Base-by-base conservation (phyloP, 768 basidiomycete species). In the Gloeopeniophorella convolvens region DNA sequence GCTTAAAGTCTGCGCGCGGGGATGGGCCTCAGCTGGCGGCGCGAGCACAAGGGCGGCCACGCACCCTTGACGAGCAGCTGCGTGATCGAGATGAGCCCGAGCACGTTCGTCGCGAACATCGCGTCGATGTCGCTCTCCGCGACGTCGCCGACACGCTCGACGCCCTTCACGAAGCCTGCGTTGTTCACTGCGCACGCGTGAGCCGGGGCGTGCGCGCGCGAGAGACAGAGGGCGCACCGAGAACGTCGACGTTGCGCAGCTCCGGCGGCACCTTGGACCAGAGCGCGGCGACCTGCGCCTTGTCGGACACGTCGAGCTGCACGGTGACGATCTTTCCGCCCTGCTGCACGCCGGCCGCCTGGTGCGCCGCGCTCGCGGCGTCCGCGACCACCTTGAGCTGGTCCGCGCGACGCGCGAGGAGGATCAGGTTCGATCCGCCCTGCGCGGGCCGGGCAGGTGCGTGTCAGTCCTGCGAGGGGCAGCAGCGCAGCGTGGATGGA, bases 141-240 rank as follows among this genome's bases (percentile, higher is more conserved):
- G 60, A 92, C 82, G 59, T 83, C 79, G 5, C 96, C 96, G 31
- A 97, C 82, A 34, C 80, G 80, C 54, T 97, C 96, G 11, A 83
- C 68, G 11, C 96, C 96, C 33, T 83, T 76, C 26, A 97, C 96
- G 60, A 84, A 91, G 26, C 96, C 95, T 30, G 96, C 94, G 59
- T 85, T 85, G 64, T 83, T 85, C 36, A 84, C 82, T 46, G 27
- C 23, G 26, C 15, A n/a, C 20, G 8, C 42, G 30, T 16, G 21
- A 34, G 28, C 28, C 11, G 7, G 21, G 28, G 24, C 16, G n/a
- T 24, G 10, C 11, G 45, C 24, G 12, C 32, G 45, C 20, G 46
- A 16, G n/a, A n/a, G 8, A 13, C 4, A 12, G 31, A 43, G 10
- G 31, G 62, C 76, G 60, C 56, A 91, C 91, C 89, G 34, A 92